Conservation (phyloP, 2,329 filamentous ascomycete species). For the Monilinia laxa region DNA sequence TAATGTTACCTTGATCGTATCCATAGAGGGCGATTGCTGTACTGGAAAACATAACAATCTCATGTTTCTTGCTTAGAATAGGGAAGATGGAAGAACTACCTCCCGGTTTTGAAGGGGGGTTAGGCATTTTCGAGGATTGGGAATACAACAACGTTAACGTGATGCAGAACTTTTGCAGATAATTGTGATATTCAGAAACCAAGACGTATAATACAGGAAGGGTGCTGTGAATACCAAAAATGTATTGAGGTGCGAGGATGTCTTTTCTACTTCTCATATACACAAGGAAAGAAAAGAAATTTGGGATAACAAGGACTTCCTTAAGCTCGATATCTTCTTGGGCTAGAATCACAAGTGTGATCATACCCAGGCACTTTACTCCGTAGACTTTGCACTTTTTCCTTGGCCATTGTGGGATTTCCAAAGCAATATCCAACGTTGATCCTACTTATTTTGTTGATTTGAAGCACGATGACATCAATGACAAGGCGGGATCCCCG, state of each 20-base stretch:
- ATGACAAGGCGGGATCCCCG: not conserved
- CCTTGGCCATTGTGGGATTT: not conserved
- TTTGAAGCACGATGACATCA: conserved; percentile 9
- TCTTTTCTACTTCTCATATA: not conserved
- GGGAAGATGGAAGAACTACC: conserved; percentile 32
- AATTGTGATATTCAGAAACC: not conserved
- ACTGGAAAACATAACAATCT: conserved; percentile 44
- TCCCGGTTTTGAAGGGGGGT: conserved; percentile 36
- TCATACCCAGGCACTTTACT: not conserved
- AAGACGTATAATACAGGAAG: not conserved
- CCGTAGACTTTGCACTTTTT: not conserved
- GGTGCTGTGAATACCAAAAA: too few relatives aligned
- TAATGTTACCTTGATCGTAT: conserved; percentile 68
- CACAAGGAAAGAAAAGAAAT: not conserved
- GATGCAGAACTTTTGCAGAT: not conserved
- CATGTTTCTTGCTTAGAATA: conserved; percentile 40
- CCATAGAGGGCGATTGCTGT: conserved; percentile 64
- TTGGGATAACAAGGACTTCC: not conserved
- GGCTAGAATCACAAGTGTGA: not conserved
- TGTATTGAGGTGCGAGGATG: not conserved
- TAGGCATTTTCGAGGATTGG: conserved; percentile 36
- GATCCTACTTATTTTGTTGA: not conserved
- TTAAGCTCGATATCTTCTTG: not conserved
- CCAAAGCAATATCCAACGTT: not conserved
- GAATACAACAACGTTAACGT: not conserved